Evolutionary conservation across 441 rosid species (phyloP), one percentile per base, ranked within the genome.

Genomic region (Erysimum pusillum): DNA sequence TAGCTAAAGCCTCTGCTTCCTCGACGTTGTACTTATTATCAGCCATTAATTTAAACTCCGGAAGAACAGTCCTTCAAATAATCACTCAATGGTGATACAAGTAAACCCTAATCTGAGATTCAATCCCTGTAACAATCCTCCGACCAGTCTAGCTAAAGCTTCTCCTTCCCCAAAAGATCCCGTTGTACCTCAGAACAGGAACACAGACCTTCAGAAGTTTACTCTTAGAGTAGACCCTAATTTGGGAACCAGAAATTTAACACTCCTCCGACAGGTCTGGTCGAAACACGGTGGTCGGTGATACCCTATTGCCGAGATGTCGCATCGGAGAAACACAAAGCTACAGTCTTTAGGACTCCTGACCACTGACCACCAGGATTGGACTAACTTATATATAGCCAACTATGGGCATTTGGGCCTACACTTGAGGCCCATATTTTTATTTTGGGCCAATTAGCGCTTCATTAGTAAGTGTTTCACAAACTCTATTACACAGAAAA

Each of bases 21-120:
- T 90, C 98, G 41, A 87, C 89, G 71, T 84, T 90, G 89, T 90
- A 91, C 71, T 88, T 89, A 74, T 89, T 89, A 74, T 89, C 97
- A 68, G 79, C 84, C 74, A 76, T 77, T 4, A 59, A 0, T 60
- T 45, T 41, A 58, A 38, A 67, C 75, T 60, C 60, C 49, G 34
- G 49, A 61, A 15, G 51, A 63, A 63, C 9, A 69, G 20, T 20
- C 44, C 20, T 69, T 54, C 53, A 38, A 76, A 17, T 31, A 9
- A 45, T 62, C 31, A 45, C 17, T 2, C 48, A 10, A 20, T 6
- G 39, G n/a, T 15, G 17, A 60, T 15, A 42, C 10, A 60, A 35
- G 9, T 17, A 45, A 67, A 59, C 41, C 73, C 74, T 59, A 59
- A 72, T 48, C 28, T 28, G 45, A 53, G 69, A 61, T 22, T 73